phyloP scores from a whole-genome alignment of 2,329 filamentous ascomycete species.

The Sarocladiaceae sp. region DNA sequence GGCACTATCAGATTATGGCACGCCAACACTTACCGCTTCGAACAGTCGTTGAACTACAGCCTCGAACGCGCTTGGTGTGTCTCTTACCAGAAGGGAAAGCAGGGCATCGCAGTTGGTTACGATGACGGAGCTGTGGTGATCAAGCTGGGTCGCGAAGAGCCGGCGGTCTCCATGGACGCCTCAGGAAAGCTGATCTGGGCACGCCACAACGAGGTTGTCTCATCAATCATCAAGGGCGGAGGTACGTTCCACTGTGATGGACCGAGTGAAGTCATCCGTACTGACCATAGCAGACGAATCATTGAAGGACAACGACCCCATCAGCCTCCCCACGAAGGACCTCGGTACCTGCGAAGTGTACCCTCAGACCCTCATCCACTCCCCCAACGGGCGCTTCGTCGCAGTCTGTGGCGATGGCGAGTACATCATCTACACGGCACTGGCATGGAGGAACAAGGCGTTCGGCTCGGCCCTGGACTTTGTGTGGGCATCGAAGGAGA shows the following conservation, averaged over 20 bases:
- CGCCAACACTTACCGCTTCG: slow-evolving; percentile 92
- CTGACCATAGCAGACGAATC: slow-evolving; percentile 56
- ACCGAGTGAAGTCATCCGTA: not conserved
- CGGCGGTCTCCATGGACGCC: slow-evolving; percentile 93
- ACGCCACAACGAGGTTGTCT: slow-evolving; percentile 90
- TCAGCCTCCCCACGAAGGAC: slow-evolving; percentile 86
- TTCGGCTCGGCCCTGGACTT: slow-evolving; percentile 96
- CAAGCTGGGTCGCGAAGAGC: slow-evolving; percentile 95
- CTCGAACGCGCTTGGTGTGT: slow-evolving; percentile 97
- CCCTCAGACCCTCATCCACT: slow-evolving; percentile 89
- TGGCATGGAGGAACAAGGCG: slow-evolving; percentile 95
- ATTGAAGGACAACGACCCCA: slow-evolving; percentile 83
- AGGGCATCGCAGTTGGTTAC: slow-evolving; percentile 92
- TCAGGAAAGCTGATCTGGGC: slow-evolving; percentile 97
- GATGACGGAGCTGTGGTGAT: slow-evolving; percentile 97
- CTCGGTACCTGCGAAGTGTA: slow-evolving; percentile 96
- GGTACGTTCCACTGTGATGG: slow-evolving; percentile 36
- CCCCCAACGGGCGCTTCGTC: slow-evolving; percentile 90
- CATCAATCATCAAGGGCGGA: slow-evolving; percentile 89
- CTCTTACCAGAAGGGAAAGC: slow-evolving; percentile 88
- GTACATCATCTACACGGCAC: slow-evolving; percentile 97
- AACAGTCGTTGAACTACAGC: slow-evolving; percentile 94
- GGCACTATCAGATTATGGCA: slow-evolving; percentile 98
- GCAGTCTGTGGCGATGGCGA: slow-evolving; percentile 85
- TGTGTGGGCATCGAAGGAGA: slow-evolving; percentile 94